Evolutionary conservation across 169 alveolate species (phyloP), one percentile per base, ranked within the genome.

Genomic region (Ichthyophthirius multifiliis): DNA sequence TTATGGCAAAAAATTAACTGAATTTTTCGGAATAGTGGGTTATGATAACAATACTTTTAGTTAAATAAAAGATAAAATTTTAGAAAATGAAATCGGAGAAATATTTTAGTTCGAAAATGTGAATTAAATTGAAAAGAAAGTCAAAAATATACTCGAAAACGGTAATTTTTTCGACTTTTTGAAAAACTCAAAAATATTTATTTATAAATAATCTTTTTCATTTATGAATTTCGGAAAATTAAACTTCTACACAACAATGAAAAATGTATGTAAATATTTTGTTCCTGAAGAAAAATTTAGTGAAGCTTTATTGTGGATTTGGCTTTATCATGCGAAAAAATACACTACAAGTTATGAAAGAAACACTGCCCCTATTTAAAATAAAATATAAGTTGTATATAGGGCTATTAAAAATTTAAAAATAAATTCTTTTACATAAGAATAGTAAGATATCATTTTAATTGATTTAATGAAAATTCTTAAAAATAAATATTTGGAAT

Each of bases 171-270:
- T 55, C 31, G 71, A 55, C 10, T 55, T 55, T 55, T 27, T 39
- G 13, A 55, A 55, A 27, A 55, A 55, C 10, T 55, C 43, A n/a
- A 55, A 55, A 18, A 55, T 55, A 15, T 55, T 27, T 55, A 55
- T 55, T 7, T 27, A 55, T 23, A 55, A 55, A 55, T 18, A 55
- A 10, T 27, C 27, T 7, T 55, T 55, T 9, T 27, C 12, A 12
- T 55, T 55, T 55, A 55, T 55, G 71, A 55, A 55, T 55, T 23
- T 13, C 13, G 71, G 71, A 55, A 55, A 55, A 27, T 23, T 55
- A 16, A 55, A 55, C 18, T 55, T 55, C 18, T 55, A 27, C 7
- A 55, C 71, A 10, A 55, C 43, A 13, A 55, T 55, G 71, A 55
- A 55, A 27, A 39, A 34, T 55, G 31, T 55, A 3, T 55, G 71